Evolutionary conservation across 1,139 yeast species (phyloP).

Genomic region (Kluyveromyces marxianus): DNA sequence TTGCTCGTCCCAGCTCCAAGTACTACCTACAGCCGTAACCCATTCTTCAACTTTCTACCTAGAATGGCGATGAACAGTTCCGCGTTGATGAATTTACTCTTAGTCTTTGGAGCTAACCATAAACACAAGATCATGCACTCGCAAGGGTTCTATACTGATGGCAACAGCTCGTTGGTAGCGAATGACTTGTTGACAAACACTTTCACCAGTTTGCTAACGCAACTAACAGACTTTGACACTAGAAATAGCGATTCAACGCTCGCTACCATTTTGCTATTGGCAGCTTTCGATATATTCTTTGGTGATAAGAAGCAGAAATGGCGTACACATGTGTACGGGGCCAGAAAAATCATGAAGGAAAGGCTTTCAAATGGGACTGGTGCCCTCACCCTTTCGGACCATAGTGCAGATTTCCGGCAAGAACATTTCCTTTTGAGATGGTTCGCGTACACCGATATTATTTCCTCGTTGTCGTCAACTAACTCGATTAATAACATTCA

Average conservation of each 20-base stretch:
- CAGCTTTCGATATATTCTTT: slow-evolving; percentile 55
- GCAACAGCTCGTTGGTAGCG: slow-evolving; percentile 27
- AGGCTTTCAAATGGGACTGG: slow-evolving; percentile 11
- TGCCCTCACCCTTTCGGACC: slow-evolving; percentile 8
- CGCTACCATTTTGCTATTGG: slow-evolving; percentile 53
- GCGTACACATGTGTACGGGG: slow-evolving; percentile 62
- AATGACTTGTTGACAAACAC: slow-evolving; percentile 49
- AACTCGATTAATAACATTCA: slow-evolving; percentile 3
- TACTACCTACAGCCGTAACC: slow-evolving; percentile 50
- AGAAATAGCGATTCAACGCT: slow-evolving; percentile 61
- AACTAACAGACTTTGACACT: slow-evolving; percentile 45
- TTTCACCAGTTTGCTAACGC: slow-evolving; percentile 46
- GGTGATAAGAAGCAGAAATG: slow-evolving; percentile 41
- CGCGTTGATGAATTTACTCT: slow-evolving; percentile 46
- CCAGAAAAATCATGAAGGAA: slow-evolving; percentile 51
- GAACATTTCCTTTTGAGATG: slow-evolving; percentile 59
- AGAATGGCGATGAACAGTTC: slow-evolving; percentile 61
- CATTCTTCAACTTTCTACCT: slow-evolving; percentile 59
- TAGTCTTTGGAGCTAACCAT: slow-evolving; percentile 63
- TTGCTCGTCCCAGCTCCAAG: slow-evolving; percentile 66
- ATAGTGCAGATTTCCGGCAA: slow-evolving; percentile 35
- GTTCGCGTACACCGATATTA: slow-evolving; percentile 65
- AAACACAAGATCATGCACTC: slow-evolving; percentile 27
- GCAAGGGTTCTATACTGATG: neutral
- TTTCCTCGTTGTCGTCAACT: slow-evolving; percentile 47